Conservation (phyloP, 2,329 filamentous ascomycete genomes). For the Chalara sp. region DNA sequence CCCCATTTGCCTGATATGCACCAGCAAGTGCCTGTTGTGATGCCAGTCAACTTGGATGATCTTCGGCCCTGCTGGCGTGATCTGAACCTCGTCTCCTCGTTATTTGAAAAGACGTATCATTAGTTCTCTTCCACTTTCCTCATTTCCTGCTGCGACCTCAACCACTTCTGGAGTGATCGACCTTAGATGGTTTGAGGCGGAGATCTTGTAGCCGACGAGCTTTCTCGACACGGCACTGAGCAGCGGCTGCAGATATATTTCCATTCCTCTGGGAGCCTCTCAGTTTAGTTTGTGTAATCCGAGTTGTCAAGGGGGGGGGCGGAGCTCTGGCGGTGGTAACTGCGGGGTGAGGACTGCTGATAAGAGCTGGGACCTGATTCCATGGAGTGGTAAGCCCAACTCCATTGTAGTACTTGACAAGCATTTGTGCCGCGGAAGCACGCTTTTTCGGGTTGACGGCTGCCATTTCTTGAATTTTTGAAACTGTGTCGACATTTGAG, state of each 20-base stretch:
- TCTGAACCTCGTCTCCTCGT: no score
- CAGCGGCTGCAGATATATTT: slow-evolving; percentile 5
- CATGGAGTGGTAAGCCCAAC: slow-evolving; percentile 10
- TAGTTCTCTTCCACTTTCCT: no score
- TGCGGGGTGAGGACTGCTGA: slow-evolving; percentile 3
- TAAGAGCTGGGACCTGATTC: slow-evolving; percentile 10
- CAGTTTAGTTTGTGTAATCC: slow-evolving; percentile 5
- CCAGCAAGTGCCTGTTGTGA: no score
- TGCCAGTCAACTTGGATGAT: no score
- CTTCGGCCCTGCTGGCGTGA: no score
- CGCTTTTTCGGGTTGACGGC: slow-evolving; percentile 5
- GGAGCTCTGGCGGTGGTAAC: slow-evolving; percentile 3
- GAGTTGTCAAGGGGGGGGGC: slow-evolving; percentile 8
- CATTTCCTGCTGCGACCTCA: no score
- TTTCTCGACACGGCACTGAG: slow-evolving; percentile 9
- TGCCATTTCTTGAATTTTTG: slow-evolving; percentile 12
- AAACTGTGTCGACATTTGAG: slow-evolving; percentile 4
- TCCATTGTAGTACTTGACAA: slow-evolving; percentile 10
- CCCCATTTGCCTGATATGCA: no score
- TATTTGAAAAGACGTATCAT: no score
- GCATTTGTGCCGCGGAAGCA: slow-evolving; percentile 10
- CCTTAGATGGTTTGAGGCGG: no score
- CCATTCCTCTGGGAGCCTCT: slow-evolving; percentile 8
- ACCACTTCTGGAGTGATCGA: no score
- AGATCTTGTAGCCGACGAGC: background rate